Evolutionary conservation across 495 filamentous ascomycete species (phyloP).

Genomic region (Xylaria telfairii): DNA sequence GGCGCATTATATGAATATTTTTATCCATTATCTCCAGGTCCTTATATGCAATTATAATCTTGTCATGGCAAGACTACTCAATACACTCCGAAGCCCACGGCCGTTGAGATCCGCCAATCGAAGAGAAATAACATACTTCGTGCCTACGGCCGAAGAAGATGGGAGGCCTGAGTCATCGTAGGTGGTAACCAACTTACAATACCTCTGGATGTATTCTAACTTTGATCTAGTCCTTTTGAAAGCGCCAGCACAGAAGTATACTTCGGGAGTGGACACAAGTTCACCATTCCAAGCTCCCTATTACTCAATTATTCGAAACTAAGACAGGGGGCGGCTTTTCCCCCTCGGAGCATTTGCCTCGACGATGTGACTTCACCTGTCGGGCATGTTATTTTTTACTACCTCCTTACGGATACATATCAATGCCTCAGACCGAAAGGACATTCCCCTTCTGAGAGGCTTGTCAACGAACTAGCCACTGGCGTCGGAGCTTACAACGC

Average conservation of each 20-base stretch:
- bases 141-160: slow-evolving; percentile 12
- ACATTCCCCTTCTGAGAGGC: slow-evolving; percentile 19
- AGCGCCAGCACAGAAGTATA: slow-evolving; percentile 6
- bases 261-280: not conserved
- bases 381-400: slow-evolving; percentile 30
- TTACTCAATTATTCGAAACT: slow-evolving; percentile 19
- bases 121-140: slow-evolving; percentile 1
- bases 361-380: slow-evolving; percentile 17
- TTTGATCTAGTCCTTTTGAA: slow-evolving; percentile 11
- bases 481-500: slow-evolving; percentile 25
- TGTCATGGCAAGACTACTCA: slow-evolving; percentile 8
- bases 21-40: slow-evolving; percentile 10
- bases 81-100: not conserved
- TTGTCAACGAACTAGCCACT: slow-evolving; percentile 24
- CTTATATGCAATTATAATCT: slow-evolving; percentile 17
- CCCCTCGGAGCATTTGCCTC: not conserved
- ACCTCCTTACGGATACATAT: slow-evolving; percentile 30
- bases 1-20: slow-evolving; percentile 21
- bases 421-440: slow-evolving; percentile 28
- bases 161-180: slow-evolving; percentile 26
- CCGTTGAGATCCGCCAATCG: not conserved
- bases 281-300: slow-evolving; percentile 20
- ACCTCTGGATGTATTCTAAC: not conserved
- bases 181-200: not conserved
- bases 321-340: not conserved